phyloP scores from a whole-genome alignment of 176 grass and related monocot genomes.

The Rhynchospora breviuscula region DNA sequence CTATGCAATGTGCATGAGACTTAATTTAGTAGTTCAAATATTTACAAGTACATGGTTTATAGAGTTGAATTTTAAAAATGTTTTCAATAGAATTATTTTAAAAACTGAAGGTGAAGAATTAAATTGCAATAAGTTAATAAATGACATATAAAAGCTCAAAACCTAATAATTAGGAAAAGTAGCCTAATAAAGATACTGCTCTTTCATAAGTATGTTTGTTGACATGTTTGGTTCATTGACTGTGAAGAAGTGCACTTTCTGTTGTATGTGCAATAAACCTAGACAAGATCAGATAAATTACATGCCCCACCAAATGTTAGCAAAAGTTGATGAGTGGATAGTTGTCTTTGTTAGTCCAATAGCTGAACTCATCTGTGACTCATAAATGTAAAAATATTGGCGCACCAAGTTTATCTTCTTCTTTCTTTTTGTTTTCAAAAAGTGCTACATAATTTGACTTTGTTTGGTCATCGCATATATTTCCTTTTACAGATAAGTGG shows the following conservation, averaged over 20 bases:
- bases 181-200: background rate
- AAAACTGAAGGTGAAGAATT: background rate
- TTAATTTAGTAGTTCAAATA: background rate
- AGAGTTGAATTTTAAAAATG: background rate
- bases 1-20: background rate
- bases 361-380: background rate
- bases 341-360: constrained; percentile 6
- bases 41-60: background rate
- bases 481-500: constrained; percentile 68
- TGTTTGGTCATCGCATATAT: background rate
- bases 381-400: constrained; percentile 13
- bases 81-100: background rate
- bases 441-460: constrained; percentile 8
- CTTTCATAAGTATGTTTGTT: background rate
- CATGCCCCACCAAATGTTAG: constrained; percentile 8
- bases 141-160: background rate
- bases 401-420: background rate
- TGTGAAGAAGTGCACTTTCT: constrained; percentile 14
- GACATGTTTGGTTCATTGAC: constrained; percentile 4
- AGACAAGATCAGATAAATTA: background rate
- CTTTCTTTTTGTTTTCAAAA: constrained; percentile 8
- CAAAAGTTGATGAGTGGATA: background rate
- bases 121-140: too few relatives aligned
- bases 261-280: background rate
- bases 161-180: background rate